phyloP scores from a whole-genome alignment of 2,329 filamentous ascomycete species.

The Botrytis fragariae region DNA sequence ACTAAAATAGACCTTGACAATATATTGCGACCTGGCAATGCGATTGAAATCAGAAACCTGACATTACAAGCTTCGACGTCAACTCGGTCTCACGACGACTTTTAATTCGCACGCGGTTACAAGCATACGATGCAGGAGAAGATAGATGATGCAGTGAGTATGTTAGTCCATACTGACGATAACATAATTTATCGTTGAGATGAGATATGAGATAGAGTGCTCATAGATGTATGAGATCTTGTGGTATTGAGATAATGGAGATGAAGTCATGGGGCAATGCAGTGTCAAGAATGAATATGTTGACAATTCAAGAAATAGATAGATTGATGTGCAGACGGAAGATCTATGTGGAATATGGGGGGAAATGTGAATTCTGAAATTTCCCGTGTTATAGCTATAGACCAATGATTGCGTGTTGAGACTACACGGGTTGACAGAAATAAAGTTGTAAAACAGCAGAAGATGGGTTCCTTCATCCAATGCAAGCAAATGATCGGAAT shows the following conservation, averaged over 20 bases:
- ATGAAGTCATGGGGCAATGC: background rate
- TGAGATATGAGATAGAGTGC: background rate
- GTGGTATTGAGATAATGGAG: background rate
- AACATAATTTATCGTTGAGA: background rate
- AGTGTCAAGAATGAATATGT: background rate
- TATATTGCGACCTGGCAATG: background rate
- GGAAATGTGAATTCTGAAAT: background rate
- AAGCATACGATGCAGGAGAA: background rate
- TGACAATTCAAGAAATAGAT: background rate
- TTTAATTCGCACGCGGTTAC: background rate
- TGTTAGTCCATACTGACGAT: background rate
- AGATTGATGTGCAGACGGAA: background rate
- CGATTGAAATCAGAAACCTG: background rate
- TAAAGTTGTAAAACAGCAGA: background rate
- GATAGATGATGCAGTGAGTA: background rate
- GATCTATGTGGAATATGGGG: background rate
- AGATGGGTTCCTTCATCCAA: background rate
- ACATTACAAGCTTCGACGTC: background rate
- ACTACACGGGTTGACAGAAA: background rate
- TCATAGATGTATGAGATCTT: background rate
- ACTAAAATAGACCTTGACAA: background rate
- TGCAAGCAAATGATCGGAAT: background rate
- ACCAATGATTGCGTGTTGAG: background rate
- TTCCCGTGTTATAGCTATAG: background rate
- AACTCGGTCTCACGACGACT: background rate